Conservation (phyloP, 768 basidiomycete species). For the Suillus placidus region DNA sequence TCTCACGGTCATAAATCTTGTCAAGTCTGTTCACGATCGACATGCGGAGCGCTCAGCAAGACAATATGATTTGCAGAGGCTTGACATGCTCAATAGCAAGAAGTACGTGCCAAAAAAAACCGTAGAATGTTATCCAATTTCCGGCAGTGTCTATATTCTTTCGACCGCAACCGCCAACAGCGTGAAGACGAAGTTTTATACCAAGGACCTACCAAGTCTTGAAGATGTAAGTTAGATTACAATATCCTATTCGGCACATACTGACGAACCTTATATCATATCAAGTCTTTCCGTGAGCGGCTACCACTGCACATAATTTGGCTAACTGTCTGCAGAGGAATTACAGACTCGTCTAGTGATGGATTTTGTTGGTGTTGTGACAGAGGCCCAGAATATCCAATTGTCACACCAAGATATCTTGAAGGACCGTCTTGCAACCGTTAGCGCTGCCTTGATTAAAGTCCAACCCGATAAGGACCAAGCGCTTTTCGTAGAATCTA, state of each 20-base stretch:
- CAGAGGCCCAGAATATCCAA: conserved; percentile 63
- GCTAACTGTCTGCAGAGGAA: conserved; percentile 47
- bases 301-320: conserved; percentile 1
- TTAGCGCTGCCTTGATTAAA: conserved; percentile 49
- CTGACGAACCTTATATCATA: conserved; percentile 15
- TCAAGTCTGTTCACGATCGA: conserved; percentile 53
- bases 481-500: conserved; percentile 70
- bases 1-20: background rate
- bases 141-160: conserved; percentile 53
- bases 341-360: conserved; percentile 66
- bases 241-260: conserved; percentile 15
- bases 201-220: conserved; percentile 64
- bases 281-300: conserved; percentile 68
- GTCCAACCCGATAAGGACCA: conserved; percentile 67
- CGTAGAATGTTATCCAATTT: conserved; percentile 5
- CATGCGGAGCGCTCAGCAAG: conserved; percentile 74
- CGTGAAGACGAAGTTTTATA: conserved; percentile 70
- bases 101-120: conserved; percentile 50
- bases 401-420: conserved; percentile 58
- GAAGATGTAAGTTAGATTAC: conserved; percentile 61
- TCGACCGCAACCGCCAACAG: conserved; percentile 71
- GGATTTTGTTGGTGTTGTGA: conserved; percentile 55
- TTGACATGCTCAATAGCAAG: conserved; percentile 80
- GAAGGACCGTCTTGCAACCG: conserved; percentile 50
- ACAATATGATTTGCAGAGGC: conserved; percentile 75